These are phyloP conservation scores for Symbiodinium natans DNA, from an alignment of 73 alveolate species.

Conservation along the genomic window DNA sequence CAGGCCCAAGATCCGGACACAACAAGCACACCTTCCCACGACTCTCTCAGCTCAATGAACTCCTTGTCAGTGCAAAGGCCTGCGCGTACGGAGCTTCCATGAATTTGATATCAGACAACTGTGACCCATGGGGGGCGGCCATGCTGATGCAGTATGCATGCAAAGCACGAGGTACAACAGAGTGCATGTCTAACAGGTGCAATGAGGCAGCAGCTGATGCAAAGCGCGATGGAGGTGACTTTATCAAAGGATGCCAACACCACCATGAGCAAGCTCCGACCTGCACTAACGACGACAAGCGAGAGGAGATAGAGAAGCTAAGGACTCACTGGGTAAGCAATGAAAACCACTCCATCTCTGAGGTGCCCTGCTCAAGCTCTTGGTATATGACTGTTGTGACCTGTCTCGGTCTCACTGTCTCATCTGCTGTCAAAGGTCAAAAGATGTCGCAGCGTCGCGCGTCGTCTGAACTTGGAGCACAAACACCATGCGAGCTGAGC, in stretches of 20 bases:
- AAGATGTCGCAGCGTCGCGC: too few species aligned
- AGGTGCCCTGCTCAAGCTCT: not conserved
- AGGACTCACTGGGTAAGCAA: too few species aligned
- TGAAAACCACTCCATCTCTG: too few species aligned
- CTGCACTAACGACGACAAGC: not conserved
- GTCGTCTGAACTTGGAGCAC: too few species aligned
- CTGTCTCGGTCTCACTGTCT: not conserved
- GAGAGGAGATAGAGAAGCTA: not conserved
- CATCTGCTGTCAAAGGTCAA: too few species aligned
- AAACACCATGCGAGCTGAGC: too few species aligned
- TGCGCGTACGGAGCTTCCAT: not conserved
- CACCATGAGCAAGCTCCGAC: slow-evolving; percentile 48
- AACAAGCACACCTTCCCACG: slow-evolving; percentile 47
- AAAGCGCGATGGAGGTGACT: slow-evolving; percentile 54
- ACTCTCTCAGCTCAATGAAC: slow-evolving; percentile 50
- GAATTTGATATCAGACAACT: too few species aligned
- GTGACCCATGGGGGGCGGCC: not conserved
- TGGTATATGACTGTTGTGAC: not conserved
- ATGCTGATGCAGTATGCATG: not conserved
- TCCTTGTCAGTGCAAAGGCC: slow-evolving; percentile 59
- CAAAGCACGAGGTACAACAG: not conserved
- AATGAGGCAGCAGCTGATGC: slow-evolving; percentile 27
- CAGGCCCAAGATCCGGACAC: not conserved
- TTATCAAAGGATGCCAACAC: slow-evolving; percentile 53
- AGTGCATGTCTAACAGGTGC: not conserved